Evolutionary conservation across 352 stramenopile species (phyloP), one percentile per base, ranked within the genome.

Genomic region (Pythium guiyangense): DNA sequence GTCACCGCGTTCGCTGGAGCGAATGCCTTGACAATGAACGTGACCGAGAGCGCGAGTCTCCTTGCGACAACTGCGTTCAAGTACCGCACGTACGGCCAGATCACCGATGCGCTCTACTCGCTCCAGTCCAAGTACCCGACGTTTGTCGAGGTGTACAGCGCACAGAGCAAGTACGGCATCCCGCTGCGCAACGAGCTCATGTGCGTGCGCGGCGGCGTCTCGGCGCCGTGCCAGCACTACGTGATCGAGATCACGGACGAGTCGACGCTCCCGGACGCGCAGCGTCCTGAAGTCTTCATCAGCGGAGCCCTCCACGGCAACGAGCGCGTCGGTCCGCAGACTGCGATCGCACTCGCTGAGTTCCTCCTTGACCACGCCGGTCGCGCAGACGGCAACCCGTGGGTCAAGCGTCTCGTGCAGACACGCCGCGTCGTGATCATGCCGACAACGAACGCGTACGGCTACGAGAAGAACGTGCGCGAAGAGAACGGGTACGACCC

Each of bases 271-370:
- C 68, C 77, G 2, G 75, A 90, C 9, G 57, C 79, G 0, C 59
- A 76, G 18, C 72, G 96, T 4, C 95, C 96, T 0, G 89, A 98
- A 60, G 77, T 98, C 1, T 97, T 98, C 59, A 90, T 98, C 57
- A 97, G 83, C 46, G 96, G 96, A 14, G 81, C 84, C 25, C 76
- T 99, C 1, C 95, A 99, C 66, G 96, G 96, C 8, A 86, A 98
- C 63, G 94, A 98, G 67, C 80, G 91, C 6, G 90, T 98, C 2
- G 92, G 92, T 18, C 94, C 95, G 6, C 85, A 92, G 27, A 69
- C 80, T 0, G 73, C 94, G 20, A 71, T 98, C 22, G 77, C 94
- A 42, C 73, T 96, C 17, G 71, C 73, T 1, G 60, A 77, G 64
- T 58, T 84, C 15, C 61, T 97, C 9, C 66, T 86, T 11, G 74